phyloP scores from a whole-genome alignment of 1,139 yeast species.

The Blastobotrys petasosporus region DNA sequence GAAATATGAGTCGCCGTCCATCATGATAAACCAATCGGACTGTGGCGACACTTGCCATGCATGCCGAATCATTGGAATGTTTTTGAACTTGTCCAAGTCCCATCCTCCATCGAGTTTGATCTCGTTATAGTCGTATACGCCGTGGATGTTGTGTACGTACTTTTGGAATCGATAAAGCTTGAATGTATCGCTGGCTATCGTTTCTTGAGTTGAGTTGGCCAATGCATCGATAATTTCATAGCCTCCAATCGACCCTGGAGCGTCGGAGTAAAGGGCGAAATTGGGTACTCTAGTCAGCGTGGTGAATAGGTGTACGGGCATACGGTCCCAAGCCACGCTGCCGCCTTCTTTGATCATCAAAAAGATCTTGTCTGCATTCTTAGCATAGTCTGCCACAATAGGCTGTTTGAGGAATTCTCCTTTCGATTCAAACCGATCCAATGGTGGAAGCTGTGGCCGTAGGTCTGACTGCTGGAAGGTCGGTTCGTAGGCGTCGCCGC shows the following conservation, averaged over 20 bases:
- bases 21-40: slow-evolving; percentile 35
- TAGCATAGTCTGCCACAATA: slow-evolving; percentile 25
- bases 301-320: slow-evolving; percentile 34
- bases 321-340: slow-evolving; percentile 33
- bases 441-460: slow-evolving; percentile 1
- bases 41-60: slow-evolving; percentile 30
- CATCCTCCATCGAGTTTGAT: slow-evolving; percentile 28
- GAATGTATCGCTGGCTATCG: slow-evolving; percentile 22
- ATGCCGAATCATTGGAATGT: slow-evolving; percentile 35
- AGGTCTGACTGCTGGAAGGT: slow-evolving; percentile 5
- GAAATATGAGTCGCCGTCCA: slow-evolving; percentile 36
- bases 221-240: slow-evolving; percentile 32
- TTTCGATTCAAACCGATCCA: slow-evolving; percentile 10
- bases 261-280: slow-evolving; percentile 35
- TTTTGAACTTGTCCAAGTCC: slow-evolving; percentile 36
- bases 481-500: slow-evolving; percentile 5
- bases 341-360: slow-evolving; percentile 36
- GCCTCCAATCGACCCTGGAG: slow-evolving; percentile 31
- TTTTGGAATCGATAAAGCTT: slow-evolving; percentile 28
- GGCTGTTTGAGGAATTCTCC: slow-evolving; percentile 22
- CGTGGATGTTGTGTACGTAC: slow-evolving; percentile 24
- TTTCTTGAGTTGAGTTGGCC: slow-evolving; percentile 24
- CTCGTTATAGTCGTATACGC: slow-evolving; percentile 21
- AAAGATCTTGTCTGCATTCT: slow-evolving; percentile 25
- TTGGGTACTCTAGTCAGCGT: slow-evolving; percentile 32